Percentiles rank a stretch among this genome's conserved stretches.
phyloP scores from a whole-genome alignment of 1,139 yeast species.

The Taphrina deformans region DNA sequence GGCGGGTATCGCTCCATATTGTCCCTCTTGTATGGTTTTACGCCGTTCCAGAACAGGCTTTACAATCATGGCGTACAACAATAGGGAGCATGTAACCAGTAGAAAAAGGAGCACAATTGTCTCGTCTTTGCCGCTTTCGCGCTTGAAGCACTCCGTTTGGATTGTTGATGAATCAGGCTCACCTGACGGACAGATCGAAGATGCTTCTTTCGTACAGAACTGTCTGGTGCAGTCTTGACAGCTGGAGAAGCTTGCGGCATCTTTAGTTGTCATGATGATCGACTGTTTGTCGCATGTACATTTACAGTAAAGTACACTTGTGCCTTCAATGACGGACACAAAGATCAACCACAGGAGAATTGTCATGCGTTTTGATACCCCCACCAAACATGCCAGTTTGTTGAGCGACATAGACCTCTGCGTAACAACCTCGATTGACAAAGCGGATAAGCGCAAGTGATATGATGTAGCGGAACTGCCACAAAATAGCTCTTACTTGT shows the following conservation, averaged over 20 bases:
- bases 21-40: background rate
- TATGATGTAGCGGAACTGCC: too few relatives aligned
- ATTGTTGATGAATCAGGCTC: background rate
- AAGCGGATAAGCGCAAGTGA: too few relatives aligned
- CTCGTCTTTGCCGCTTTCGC: slow-evolving; percentile 28
- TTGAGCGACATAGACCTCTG: too few relatives aligned
- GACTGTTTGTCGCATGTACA: slow-evolving; percentile 33
- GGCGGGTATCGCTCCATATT: background rate
- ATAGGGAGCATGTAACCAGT: slow-evolving; percentile 14
- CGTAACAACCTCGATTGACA: too few relatives aligned
- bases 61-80: slow-evolving; percentile 17
- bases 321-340: background rate
- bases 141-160: slow-evolving; percentile 23
- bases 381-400: too few relatives aligned
- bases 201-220: slow-evolving; percentile 24
- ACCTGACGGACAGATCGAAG: background rate
- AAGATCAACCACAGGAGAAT: background rate
- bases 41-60: slow-evolving; percentile 13
- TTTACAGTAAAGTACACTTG: slow-evolving; percentile 21
- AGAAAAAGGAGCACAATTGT: slow-evolving; percentile 7
- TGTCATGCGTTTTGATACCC: too few relatives aligned
- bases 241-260: slow-evolving; percentile 4
- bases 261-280: background rate
- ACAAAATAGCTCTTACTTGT: too few relatives aligned
- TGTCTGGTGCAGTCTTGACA: slow-evolving; percentile 32